Evolutionary conservation across 441 rosid genomes (phyloP).

Genomic region (Pelargonium myrrhifolium): DNA sequence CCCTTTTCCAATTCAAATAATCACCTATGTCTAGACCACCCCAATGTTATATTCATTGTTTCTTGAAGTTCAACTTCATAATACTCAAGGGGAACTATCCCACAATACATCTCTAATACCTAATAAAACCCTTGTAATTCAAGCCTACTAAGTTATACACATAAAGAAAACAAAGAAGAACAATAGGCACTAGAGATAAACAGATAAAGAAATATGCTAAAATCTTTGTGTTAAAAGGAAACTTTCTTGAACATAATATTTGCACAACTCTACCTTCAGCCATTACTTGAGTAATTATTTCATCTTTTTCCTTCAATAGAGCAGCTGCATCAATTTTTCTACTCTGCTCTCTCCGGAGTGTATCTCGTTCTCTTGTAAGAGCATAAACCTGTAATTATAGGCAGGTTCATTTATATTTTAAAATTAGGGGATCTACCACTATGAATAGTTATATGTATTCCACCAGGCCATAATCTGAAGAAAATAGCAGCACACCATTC

Average conservation of each 20-base stretch:
- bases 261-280: slow-evolving; percentile 74
- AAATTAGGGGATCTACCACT: not conserved
- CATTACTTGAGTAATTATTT: slow-evolving; percentile 93
- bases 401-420: slow-evolving; percentile 6
- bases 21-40: too few relatives aligned
- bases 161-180: not conserved
- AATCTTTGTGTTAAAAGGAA: not conserved
- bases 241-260: slow-evolving; percentile 12
- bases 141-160: not conserved
- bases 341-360: slow-evolving; percentile 92
- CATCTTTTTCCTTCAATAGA: slow-evolving; percentile 97
- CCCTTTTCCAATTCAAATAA: too few relatives aligned
- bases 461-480: not conserved
- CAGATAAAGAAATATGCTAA: not conserved
- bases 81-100: too few relatives aligned
- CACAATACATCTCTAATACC: too few relatives aligned
- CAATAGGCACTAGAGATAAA: not conserved
- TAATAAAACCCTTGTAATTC: not conserved
- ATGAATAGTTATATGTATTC: not conserved
- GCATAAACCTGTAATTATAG: slow-evolving; percentile 68
- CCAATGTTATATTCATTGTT: too few relatives aligned
- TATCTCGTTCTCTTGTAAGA: slow-evolving; percentile 93
- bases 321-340: slow-evolving; percentile 92
- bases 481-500: not conserved
- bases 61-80: too few relatives aligned